Conservation (phyloP, 306 rosid genomes). For the Cajanus cajan region DNA sequence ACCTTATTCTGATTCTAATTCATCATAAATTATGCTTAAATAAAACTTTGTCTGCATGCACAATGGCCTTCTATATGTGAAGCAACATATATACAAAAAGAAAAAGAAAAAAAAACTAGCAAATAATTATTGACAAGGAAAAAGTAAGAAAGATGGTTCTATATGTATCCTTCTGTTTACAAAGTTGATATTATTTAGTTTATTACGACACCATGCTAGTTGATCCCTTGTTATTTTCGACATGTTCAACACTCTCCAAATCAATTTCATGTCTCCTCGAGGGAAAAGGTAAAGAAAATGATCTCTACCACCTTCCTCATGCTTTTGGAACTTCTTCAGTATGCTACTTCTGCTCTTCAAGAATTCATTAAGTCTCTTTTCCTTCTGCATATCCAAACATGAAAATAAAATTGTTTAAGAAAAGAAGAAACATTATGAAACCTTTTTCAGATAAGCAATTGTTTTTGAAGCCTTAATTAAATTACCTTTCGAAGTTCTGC, state of each 20-base stretch:
- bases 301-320: not conserved
- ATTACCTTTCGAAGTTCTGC: slow-evolving; percentile 56
- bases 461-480: not conserved
- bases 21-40: not conserved
- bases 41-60: not conserved
- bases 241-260: slow-evolving; percentile 70
- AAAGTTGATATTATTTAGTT: slow-evolving; percentile 50
- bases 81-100: not conserved
- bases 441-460: not conserved
- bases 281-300: not conserved
- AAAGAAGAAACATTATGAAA: not conserved
- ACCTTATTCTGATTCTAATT: not conserved
- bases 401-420: too few species aligned
- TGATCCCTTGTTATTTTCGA: slow-evolving; percentile 62
- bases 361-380: slow-evolving; percentile 42
- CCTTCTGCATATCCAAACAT: slow-evolving; percentile 29
- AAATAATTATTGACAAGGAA: slow-evolving; percentile 46
- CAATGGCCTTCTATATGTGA: not conserved
- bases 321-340: not conserved
- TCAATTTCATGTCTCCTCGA: slow-evolving; percentile 62
- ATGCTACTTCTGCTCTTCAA: slow-evolving; percentile 3
- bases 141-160: slow-evolving; percentile 63
- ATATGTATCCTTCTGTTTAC: slow-evolving; percentile 49
- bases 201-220: slow-evolving; percentile 68
- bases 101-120: too few species aligned